These are phyloP conservation scores for Tolypocladium guangdongense DNA, from an alignment of 2,329 filamentous ascomycete species.

Conservation along the genomic window DNA sequence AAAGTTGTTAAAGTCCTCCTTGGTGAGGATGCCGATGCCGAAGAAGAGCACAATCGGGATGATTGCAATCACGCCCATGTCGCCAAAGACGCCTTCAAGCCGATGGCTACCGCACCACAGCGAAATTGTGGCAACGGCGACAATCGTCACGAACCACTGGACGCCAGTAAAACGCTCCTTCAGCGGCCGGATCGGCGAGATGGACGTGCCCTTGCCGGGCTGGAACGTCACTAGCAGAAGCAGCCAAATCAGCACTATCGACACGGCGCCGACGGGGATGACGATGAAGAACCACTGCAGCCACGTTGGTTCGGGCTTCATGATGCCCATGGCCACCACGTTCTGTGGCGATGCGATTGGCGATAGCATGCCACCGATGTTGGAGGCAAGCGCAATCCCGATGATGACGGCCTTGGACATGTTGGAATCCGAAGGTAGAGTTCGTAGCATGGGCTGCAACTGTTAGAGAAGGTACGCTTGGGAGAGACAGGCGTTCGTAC, in stretches of 20 bases:
- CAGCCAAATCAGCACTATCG: slow-evolving; percentile 79
- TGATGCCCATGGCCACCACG: slow-evolving; percentile 91
- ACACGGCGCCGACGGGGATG: slow-evolving; percentile 84
- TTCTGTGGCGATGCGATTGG: slow-evolving; percentile 97
- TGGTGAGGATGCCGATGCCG: slow-evolving; percentile 88
- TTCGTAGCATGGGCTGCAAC: slow-evolving; percentile 75
- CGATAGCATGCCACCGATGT: slow-evolving; percentile 91
- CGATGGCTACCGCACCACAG: slow-evolving; percentile 92
- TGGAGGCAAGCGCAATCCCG: slow-evolving; percentile 88
- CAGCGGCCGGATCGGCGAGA: slow-evolving; percentile 82
- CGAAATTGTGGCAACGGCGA: slow-evolving; percentile 74
- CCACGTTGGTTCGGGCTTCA: slow-evolving; percentile 87
- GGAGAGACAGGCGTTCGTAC: slow-evolving; percentile 30
- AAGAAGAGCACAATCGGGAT: slow-evolving; percentile 95
- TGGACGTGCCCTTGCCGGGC: slow-evolving; percentile 73
- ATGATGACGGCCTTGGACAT: slow-evolving; percentile 95
- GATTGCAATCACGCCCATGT: slow-evolving; percentile 97
- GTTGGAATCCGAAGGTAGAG: slow-evolving; percentile 76
- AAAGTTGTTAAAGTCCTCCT: slow-evolving; percentile 99
- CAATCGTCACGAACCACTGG: slow-evolving; percentile 83
- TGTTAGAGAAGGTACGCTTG: slow-evolving; percentile 4
- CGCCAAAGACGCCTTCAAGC: slow-evolving; percentile 77
- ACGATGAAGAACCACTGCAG: slow-evolving; percentile 95
- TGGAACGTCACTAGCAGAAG: slow-evolving; percentile 78
- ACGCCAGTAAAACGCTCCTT: slow-evolving; percentile 80